Base-by-base conservation (phyloP, 805 yeast genomes). In the Sugiyamaella lignohabitans region DNA sequence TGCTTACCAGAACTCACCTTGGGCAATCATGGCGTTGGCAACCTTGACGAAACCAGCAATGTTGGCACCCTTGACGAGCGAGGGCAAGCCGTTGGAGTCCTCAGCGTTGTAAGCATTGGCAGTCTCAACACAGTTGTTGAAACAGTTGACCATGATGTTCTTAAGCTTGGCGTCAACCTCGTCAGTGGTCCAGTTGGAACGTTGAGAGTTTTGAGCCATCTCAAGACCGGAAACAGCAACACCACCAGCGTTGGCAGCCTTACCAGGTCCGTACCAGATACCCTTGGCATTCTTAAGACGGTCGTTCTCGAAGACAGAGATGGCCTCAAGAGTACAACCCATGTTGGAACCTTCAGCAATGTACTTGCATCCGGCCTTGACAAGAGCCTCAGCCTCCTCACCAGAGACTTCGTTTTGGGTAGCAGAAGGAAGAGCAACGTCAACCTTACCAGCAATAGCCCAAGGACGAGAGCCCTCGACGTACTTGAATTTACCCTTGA, bases 171-270 rank as follows among this genome's bases (percentile, higher is more conserved):
- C 67, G 71, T 91, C 98, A 60, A 91, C 98, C 74, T 87, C 87
- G 76, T 88, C 96, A 51, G 81, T 61, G 54, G 95, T 78, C 97
- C 98, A 93, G 58, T 73, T 70, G 57, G 81, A 79, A 77, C 97
- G 85, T 68, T 84, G 94, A 50, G 97, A 87, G 86, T 91, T 93
- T 77, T 91, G 98, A 56, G 98, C 97, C 98, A 91, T 93, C 78
- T 91, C 98, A 58, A 91, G 79, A 66, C 97, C 98, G 50, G 96
- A 87, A 49, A 89, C 97, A 50, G 96, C 95, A 61, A 91, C 98
- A 82, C 98, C 98, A 75, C 98, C 98, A 75, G 94, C 84, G 82
- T 91, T 91, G 64, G 97, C 91, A 60, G 97, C 97, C 80, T 91
- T 91, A 73, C 97, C 98, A 67, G 97, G 97, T 63, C 95, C 98